phyloP scores from a whole-genome alignment of 495 filamentous ascomycete species.

The Podospora appendiculata region DNA sequence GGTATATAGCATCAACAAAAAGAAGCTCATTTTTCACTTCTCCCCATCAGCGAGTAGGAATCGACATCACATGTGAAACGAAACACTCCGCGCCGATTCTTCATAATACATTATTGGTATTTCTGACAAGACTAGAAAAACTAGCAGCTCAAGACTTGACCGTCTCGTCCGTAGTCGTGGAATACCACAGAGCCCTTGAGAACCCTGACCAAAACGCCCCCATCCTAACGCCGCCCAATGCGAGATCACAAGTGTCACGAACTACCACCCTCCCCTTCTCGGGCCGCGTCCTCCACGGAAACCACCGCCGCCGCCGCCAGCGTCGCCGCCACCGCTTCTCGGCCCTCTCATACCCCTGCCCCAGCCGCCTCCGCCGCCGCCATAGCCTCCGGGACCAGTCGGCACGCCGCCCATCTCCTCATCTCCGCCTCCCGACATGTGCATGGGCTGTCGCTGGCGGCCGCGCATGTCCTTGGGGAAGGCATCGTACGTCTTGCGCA shows the following conservation, averaged over 20 bases:
- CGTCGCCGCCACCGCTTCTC: conserved; percentile 36
- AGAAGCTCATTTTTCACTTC: no score
- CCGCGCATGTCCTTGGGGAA: conserved; percentile 79
- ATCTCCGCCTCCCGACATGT: conserved; percentile 45
- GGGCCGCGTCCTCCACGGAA: conserved; percentile 4
- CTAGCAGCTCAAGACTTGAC: no score
- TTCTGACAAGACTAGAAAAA: no score
- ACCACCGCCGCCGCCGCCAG: conserved; percentile 9
- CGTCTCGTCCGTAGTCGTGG: no score
- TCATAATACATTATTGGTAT: no score
- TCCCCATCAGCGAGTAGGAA: no score
- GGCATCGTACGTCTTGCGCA: conserved; percentile 84
- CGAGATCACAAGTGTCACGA: not conserved
- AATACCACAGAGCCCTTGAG: no score
- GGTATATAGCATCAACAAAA: no score
- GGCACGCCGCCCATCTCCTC: conserved; percentile 34
- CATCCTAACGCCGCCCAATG: no score
- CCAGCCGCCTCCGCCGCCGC: conserved; percentile 35
- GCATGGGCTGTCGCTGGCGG: conserved; percentile 44
- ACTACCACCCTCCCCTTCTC: conserved; percentile 11
- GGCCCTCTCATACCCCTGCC: conserved; percentile 36
- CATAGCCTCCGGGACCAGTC: conserved; percentile 43
- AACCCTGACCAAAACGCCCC: no score
- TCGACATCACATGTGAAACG: no score
- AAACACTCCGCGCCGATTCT: no score